These are phyloP conservation scores for Exophiala bonariae DNA, from an alignment of 2,329 filamentous ascomycete genomes.

Conservation along the genomic window DNA sequence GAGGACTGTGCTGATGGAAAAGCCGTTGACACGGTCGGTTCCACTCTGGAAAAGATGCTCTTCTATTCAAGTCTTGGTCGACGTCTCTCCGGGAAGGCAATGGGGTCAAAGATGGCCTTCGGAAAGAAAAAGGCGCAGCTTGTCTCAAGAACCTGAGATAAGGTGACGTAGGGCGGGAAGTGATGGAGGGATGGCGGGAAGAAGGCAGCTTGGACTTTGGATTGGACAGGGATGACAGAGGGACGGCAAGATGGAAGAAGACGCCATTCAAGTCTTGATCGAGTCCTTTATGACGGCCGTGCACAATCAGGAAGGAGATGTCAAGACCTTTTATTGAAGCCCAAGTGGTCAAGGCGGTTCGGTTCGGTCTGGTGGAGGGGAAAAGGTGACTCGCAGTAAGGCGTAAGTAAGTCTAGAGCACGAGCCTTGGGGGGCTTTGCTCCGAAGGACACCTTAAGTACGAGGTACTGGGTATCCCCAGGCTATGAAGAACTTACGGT, in stretches of 20 bases:
- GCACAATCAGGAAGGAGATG: no score
- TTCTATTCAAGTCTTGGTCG: no score
- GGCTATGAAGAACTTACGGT: no score
- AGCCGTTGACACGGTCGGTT: neutral
- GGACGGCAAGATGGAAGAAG: neutral
- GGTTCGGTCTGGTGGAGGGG: no score
- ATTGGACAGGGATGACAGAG: neutral
- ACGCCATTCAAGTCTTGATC: neutral
- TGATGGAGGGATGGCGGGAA: constrained; percentile 3
- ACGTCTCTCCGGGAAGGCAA: neutral
- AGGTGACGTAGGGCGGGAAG: neutral
- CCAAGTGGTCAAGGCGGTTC: no score
- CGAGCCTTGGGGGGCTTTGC: no score
- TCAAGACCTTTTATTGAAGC: no score
- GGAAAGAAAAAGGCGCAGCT: neutral
- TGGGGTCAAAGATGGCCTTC: neutral
- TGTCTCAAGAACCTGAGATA: neutral
- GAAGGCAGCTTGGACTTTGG: constrained; percentile 11
- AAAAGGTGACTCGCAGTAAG: no score
- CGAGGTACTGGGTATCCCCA: no score
- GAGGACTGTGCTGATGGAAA: constrained; percentile 8
- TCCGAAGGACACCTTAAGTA: no score
- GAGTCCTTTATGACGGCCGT: no score
- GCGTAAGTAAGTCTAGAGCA: no score
- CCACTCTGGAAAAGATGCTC: neutral